These are phyloP conservation scores for Thraustochytrium sp. DNA, from an alignment of 352 stramenopile genomes.

Conservation along the genomic window DNA sequence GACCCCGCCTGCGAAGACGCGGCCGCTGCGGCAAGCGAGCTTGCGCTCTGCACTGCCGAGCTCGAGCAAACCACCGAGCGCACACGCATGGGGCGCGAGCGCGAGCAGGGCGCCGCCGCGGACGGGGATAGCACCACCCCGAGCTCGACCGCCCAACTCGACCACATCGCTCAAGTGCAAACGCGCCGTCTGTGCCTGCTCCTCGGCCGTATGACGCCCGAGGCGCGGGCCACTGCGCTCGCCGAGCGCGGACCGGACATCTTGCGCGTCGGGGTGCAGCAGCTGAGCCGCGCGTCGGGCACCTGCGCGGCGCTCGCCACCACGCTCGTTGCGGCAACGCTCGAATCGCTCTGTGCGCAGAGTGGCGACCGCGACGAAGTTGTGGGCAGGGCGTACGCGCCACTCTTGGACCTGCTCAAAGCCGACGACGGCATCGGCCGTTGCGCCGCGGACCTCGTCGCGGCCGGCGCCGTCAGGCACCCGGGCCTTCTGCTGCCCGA, in stretches of 20 bases:
- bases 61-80: background rate
- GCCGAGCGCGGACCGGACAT: background rate
- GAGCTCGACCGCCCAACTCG: background rate
- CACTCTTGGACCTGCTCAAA: background rate
- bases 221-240: background rate
- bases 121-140: too few relatives aligned
- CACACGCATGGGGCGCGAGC: background rate
- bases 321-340: background rate
- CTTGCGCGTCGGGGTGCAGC: background rate
- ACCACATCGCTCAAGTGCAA: conserved; percentile 8
- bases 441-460: background rate
- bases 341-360: background rate
- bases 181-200: conserved; percentile 1
- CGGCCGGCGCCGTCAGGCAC: background rate
- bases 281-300: background rate
- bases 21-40: background rate
- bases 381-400: background rate
- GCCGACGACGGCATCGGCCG: background rate
- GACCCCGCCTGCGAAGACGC: background rate
- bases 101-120: background rate
- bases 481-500: conserved; percentile 9
- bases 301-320: background rate
- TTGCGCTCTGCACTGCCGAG: background rate
- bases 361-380: background rate
- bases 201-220: background rate